A percentile compares a stretch with the other conserved stretches of the same genome.
These are phyloP conservation scores for Rosa persica DNA, from an alignment of 306 rosid species.

Conservation along the genomic window DNA sequence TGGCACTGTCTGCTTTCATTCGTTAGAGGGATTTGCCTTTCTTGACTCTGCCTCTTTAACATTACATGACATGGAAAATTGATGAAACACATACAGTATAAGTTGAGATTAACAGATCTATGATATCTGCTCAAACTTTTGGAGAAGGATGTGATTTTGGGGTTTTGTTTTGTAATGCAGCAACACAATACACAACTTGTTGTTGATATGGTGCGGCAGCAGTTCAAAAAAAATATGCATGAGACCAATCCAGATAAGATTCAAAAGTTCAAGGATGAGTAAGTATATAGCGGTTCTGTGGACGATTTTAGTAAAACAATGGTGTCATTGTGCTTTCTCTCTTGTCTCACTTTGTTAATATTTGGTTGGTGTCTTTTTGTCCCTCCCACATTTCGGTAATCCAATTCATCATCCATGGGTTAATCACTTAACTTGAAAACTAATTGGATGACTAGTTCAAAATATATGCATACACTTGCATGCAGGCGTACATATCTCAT, in stretches of 20 bases:
- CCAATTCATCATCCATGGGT: not conserved
- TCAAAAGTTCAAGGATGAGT: slow-evolving; percentile 87
- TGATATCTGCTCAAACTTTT: not conserved
- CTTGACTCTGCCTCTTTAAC: not conserved
- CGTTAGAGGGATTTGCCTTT: not conserved
- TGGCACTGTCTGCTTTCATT: not conserved
- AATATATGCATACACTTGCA: not conserved
- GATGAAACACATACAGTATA: not conserved
- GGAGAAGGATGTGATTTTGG: not conserved
- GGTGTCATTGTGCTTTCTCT: not conserved
- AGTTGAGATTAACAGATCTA: too few relatives aligned
- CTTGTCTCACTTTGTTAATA: not conserved
- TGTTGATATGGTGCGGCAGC: slow-evolving; percentile 77
- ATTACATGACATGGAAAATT: not conserved
- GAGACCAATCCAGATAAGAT: slow-evolving; percentile 90
- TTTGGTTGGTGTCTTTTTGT: not conserved
- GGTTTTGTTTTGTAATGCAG: slow-evolving; percentile 36
- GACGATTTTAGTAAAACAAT: slow-evolving; percentile 9
- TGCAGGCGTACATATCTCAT: slow-evolving; percentile 18
- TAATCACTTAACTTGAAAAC: not conserved
- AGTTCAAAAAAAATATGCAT: slow-evolving; percentile 65
- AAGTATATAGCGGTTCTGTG: slow-evolving; percentile 30
- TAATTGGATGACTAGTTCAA: not conserved
- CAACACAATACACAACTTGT: slow-evolving; percentile 72
- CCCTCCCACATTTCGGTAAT: not conserved